Percentiles rank a stretch among this genome's conserved stretches.
These are phyloP conservation scores for Glycyrrhiza uralensis DNA, from an alignment of 306 rosid genomes.

Conservation along the genomic window DNA sequence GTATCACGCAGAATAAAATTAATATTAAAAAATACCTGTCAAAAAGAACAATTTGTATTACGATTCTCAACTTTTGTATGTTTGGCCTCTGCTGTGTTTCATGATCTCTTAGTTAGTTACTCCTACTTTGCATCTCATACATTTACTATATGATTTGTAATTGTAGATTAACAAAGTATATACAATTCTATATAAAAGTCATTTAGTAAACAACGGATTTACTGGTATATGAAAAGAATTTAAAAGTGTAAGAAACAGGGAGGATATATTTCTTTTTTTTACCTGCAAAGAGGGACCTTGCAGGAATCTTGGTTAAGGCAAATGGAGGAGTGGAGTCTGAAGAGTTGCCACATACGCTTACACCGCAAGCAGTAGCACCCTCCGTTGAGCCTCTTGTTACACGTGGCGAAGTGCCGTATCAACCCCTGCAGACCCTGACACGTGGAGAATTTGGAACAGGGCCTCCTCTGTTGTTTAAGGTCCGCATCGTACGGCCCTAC, in stretches of 20 bases:
- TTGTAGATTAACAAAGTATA: neutral
- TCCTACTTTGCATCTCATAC: neutral
- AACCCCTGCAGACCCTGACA: constrained; percentile 65
- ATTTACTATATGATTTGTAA: no score
- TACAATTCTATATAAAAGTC: no score
- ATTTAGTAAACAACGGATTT: no score
- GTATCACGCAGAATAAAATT: neutral
- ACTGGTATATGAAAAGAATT: neutral
- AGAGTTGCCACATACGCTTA: constrained; percentile 85
- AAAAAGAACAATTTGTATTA: neutral
- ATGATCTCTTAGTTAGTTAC: neutral
- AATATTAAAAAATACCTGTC: neutral
- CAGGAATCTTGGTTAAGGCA: constrained; percentile 59
- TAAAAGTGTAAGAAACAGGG: no score
- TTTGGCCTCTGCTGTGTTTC: no score
- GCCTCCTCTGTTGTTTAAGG: constrained; percentile 31
- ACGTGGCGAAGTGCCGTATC: constrained; percentile 61
- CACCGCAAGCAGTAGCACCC: constrained; percentile 74
- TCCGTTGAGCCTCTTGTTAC: constrained; percentile 42
- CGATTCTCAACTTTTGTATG: neutral
- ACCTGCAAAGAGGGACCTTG: constrained; percentile 94
- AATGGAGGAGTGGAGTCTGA: constrained; percentile 68
- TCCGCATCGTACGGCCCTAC: constrained; percentile 60
- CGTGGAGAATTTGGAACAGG: constrained; percentile 58
- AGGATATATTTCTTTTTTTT: no score